phyloP scores from a whole-genome alignment of 768 basidiomycete species.

The Suillus americanus region DNA sequence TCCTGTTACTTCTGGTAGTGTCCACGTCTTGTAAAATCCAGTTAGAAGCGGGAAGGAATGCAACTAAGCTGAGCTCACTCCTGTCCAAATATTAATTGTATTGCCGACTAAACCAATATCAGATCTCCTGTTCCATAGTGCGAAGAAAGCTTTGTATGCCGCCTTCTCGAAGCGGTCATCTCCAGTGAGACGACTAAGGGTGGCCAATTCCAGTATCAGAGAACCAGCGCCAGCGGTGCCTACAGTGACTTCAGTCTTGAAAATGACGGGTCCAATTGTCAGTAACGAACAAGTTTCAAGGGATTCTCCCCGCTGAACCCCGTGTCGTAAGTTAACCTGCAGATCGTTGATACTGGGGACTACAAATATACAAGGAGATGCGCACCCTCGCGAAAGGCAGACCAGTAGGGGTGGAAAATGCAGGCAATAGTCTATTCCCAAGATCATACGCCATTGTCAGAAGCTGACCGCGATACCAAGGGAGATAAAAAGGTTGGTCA shows the following conservation, averaged over 20 bases:
- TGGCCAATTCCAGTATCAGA: constrained; percentile 91
- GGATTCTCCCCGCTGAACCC: constrained; percentile 73
- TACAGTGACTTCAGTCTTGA: constrained; percentile 29
- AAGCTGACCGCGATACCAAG: constrained; percentile 84
- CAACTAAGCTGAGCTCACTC: constrained; percentile 48
- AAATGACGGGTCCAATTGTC: not conserved
- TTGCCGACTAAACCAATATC: constrained; percentile 87
- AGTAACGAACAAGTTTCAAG: constrained; percentile 75
- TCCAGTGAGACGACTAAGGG: constrained; percentile 86
- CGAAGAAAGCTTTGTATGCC: constrained; percentile 89
- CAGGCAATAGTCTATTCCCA: constrained; percentile 82
- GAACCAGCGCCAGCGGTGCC: constrained; percentile 93
- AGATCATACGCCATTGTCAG: constrained; percentile 83
- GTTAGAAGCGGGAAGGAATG: constrained; percentile 1
- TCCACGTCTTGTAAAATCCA: constrained; percentile 54
- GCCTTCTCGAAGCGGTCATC: constrained; percentile 88
- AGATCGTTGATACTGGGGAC: constrained; percentile 1
- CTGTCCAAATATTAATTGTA: constrained; percentile 79
- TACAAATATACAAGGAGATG: constrained; percentile 8
- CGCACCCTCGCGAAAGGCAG: constrained; percentile 86
- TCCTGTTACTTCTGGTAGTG: constrained; percentile 68
- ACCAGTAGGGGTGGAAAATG: constrained; percentile 89
- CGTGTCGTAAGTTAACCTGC: constrained; percentile 82
- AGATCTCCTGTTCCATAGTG: constrained; percentile 89
- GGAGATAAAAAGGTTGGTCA: constrained; percentile 68